Evolutionary conservation across 345 rosid genomes (phyloP).

Genomic region (Syzygium jambos): DNA sequence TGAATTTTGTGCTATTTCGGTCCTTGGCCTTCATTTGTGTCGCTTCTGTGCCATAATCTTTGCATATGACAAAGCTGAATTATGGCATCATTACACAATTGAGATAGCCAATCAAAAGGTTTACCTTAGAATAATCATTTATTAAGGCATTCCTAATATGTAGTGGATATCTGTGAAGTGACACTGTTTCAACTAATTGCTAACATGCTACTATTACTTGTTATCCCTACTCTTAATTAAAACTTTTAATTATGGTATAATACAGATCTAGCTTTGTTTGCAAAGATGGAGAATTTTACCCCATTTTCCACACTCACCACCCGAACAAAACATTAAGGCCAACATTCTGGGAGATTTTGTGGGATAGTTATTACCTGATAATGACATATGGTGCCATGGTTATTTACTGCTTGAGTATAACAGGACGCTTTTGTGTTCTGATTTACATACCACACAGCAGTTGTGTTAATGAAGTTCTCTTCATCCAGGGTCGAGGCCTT

Average conservation of each 20-base stretch:
- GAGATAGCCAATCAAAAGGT: background rate
- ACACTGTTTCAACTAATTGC: background rate
- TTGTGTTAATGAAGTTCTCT: background rate
- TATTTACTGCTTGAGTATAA: background rate
- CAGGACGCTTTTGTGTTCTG: background rate
- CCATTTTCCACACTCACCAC: background rate
- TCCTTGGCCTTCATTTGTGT: background rate
- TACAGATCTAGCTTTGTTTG: background rate
- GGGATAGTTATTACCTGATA: background rate
- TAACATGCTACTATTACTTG: background rate
- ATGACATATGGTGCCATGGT: background rate
- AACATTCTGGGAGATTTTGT: background rate
- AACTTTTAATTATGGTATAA: background rate
- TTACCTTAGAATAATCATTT: background rate
- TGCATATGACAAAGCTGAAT: background rate
- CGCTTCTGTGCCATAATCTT: background rate
- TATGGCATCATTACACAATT: background rate
- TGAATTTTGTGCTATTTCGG: background rate
- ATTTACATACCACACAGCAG: background rate
- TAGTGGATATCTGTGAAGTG: background rate
- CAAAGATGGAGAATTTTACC: background rate
- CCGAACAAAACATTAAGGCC: background rate
- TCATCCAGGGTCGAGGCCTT: constrained; percentile 81
- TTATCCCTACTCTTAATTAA: background rate
- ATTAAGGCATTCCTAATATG: background rate